Percentiles rank a stretch among this genome's conserved stretches.
phyloP scores from a whole-genome alignment of 257 asterid species.

The Capsicum chinense region DNA sequence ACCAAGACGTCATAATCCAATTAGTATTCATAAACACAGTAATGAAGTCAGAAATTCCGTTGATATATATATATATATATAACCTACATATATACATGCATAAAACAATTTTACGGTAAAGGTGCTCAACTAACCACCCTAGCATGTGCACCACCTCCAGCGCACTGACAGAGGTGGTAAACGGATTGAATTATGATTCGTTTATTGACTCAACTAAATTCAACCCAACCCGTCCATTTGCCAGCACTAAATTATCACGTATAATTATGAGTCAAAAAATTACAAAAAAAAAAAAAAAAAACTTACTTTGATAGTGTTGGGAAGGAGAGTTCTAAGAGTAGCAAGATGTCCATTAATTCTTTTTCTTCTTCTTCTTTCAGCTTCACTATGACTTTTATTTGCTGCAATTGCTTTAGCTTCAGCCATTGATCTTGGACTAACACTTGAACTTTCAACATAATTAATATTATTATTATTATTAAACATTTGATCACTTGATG shows the following conservation, averaged over 20 bases:
- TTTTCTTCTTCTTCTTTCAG: conserved; percentile 82
- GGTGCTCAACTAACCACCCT: neutral
- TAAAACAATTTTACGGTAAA: neutral
- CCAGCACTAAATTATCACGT: no score
- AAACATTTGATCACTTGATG: neutral
- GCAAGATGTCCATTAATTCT: conserved; percentile 88
- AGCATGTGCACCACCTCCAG: neutral
- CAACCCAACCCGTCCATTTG: neutral
- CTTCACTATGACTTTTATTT: conserved; percentile 85
- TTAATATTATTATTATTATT: neutral
- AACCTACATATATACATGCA: neutral
- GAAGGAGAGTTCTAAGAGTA: conserved; percentile 84
- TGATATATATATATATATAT: neutral
- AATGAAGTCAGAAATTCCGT: neutral
- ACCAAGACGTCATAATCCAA: neutral
- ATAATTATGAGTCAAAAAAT: neutral
- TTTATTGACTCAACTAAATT: neutral
- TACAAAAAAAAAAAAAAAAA: neutral
- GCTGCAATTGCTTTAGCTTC: conserved; percentile 81
- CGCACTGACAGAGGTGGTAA: neutral
- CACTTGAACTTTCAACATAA: conserved; percentile 41
- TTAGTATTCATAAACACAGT: no score
- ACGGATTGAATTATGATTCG: neutral
- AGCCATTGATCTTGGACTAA: conserved; percentile 61
- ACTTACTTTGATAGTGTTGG: conserved; percentile 73